Evolutionary conservation across 2,329 filamentous ascomycete species (phyloP), one percentile per base, ranked within the genome.

Genomic region (Thielaviopsis populi): DNA sequence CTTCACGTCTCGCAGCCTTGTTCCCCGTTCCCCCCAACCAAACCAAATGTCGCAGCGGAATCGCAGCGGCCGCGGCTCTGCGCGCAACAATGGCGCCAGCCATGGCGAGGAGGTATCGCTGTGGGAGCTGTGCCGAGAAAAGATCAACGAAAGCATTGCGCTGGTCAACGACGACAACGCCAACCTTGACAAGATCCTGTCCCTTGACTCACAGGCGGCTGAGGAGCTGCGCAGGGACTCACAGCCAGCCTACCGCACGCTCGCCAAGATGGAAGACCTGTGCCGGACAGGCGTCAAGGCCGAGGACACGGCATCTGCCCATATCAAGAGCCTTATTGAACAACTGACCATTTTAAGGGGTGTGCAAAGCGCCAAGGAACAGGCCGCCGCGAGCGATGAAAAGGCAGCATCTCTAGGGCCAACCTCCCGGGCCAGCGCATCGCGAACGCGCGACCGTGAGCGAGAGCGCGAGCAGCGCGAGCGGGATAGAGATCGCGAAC

Each of bases 101-200:
- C 74, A 76, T 40, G 76, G 76, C 33, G 76, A 78, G 67, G 76
- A 78, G 68, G 74, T 72, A 8, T 71, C 75, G 58, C 73, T 77
- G 5, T 78, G 76, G 76, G 75, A 77, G 41, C 68, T 69, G 1
- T 74, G 72, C 68, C 76, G 77, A 65, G 69, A 68, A 3, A 73
- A 75, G 58, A 69, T 77, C 37, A 69, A 70, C 42, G 76, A 78
- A 19, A 73, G 76, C 33, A 72, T 78, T 3, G 67, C 66, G 3
- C 72, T 72, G 37, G 71, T 78, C 70, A 77, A 78, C 66, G 69
- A 71, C 37, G 76, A 78, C 65, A 77, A 76, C 53, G 73, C 75
- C 65, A 76, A 72, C 67, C 71, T 78, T 37, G 66, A 66, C 15
- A 70, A 75, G 66, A 72, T 78, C 15, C 71, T 77, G 60, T 68